Base-by-base conservation (phyloP, 2,329 filamentous ascomycete species). In the Helotiales sp. region DNA sequence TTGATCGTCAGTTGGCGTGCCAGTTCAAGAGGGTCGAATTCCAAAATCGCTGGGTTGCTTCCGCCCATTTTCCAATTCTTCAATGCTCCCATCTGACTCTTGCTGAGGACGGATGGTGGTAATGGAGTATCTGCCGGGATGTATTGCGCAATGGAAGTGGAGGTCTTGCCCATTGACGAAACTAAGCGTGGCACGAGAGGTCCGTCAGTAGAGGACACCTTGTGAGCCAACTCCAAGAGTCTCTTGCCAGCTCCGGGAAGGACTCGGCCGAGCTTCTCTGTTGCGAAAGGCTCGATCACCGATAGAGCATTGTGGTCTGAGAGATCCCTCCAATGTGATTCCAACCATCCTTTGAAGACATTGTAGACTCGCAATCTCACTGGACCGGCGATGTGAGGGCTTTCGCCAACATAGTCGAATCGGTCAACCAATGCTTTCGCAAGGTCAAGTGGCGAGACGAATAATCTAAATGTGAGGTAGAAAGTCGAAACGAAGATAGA, bases 301-400 rank as follows among this genome's bases (percentile, higher is more conserved):
- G 82, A 79, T 8, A 99, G 79, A 1, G 93, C 91, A 12, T 85
- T 81, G 53, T 84, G 83, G 71, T 99, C 95, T 10, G 87, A 86
- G 58, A 91, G 85, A 62, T 91, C 85, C 48, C 89, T 86, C 93
- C 95, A 99, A 74, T 99, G 92, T 6, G 90, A 95, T 76, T 98
- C 95, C 19, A 99, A 79, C 95, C 95, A 99, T 40, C 90, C 90
- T 74, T 99, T 99, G 80, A 99, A 91, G 56, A 92, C 88, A 71
- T 99, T 98, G 78, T 96, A 98, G 1, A 98, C 91, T 52, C 95
- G 86, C 48, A 99, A 78, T 51, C 93, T 87, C 22, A 98, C 93
- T 0, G 93, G 91, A 2, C 81, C 83, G 22, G 92, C 87, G 62
- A 93, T 83, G 58, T 86, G 82, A 22, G 86, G 84, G 48, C 87